Evolutionary conservation across 495 filamentous ascomycete genomes (phyloP), one percentile per base, ranked within the genome.

Genomic region (Amphirosellinia nigrospora): DNA sequence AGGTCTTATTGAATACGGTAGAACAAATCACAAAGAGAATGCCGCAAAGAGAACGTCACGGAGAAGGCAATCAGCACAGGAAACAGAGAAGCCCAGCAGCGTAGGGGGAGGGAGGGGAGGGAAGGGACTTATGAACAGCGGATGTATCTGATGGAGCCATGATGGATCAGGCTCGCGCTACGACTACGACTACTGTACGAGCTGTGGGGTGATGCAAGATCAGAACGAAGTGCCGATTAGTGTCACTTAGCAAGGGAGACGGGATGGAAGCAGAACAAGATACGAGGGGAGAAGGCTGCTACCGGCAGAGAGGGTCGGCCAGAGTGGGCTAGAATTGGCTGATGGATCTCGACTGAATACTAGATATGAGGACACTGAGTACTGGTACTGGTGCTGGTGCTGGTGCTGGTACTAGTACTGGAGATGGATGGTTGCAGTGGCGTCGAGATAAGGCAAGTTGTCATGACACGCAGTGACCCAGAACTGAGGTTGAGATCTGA

Each of bases 91-190:
- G 36, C 28, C 39, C 4, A 21, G 16, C 53, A 11, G n/a, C 26
- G 36, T 19, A 61, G 58, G 58, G 50, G 56, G n/a, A 32, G 36
- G 34, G 41, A 36, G 58, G 50, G 56, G 34, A 15, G n/a, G 23
- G 64, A 10, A n/a, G n/a, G 30, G 21, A 30, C 52, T 56, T 56
- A 67, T 58, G 23, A 38, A 36, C 36, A 26, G 3, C 21, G 26
- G 52, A 28, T 39, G 34, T 45, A 56, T 58, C 64, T 56, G 64
- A 59, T 38, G 28, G 36, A 58, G 64, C 50, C 64, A 67, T 59
- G 64, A 67, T 59, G 64, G 28, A 46, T 11, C 45, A 6, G 30
- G 34, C 13, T 43, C 26, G 36, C 21, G 32, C 34, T 56, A 66
- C 64, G 34, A 43, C 38, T 45, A 66, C 50, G 38, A 36, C 34